Evolutionary conservation across 257 asterid species (phyloP).

Genomic region (Jacaranda mimosifolia): DNA sequence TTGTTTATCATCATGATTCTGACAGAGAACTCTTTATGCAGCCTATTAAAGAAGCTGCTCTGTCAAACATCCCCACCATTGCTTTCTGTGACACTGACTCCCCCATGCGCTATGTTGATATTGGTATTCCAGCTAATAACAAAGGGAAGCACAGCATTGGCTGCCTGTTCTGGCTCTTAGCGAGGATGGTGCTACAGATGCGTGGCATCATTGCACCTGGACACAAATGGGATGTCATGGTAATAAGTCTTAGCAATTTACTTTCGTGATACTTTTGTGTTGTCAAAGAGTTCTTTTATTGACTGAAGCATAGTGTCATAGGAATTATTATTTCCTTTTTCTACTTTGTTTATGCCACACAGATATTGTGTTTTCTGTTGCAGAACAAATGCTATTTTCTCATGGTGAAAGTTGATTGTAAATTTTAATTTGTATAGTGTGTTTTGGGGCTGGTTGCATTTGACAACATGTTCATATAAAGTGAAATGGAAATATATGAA

Average conservation of each 20-base stretch:
- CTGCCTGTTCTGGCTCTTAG: constrained; percentile 53
- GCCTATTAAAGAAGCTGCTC: constrained; percentile 53
- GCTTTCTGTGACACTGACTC: constrained; percentile 59
- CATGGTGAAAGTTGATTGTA: not conserved
- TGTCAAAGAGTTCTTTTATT: not conserved
- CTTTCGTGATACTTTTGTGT: not conserved
- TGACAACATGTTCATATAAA: too few species aligned
- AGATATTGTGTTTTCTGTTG: not conserved
- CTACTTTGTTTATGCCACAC: too few species aligned
- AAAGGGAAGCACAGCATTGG: constrained; percentile 58
- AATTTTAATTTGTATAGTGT: not conserved
- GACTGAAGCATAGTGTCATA: not conserved
- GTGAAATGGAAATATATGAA: not conserved
- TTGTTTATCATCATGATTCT: not conserved
- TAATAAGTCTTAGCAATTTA: constrained; percentile 2
- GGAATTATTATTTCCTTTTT: not conserved
- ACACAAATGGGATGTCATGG: constrained; percentile 57
- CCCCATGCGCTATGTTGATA: constrained; percentile 49
- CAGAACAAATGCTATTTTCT: not conserved
- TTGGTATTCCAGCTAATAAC: constrained; percentile 54
- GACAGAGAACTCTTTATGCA: constrained; percentile 12
- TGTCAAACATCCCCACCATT: constrained; percentile 48
- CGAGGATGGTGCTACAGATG: constrained; percentile 57
- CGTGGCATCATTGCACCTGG: constrained; percentile 47
- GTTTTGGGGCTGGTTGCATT: not conserved